A percentile compares a stretch with the other conserved stretches of the same genome.
Evolutionary conservation across 768 basidiomycete species (phyloP).

Genomic region (Steccherinum ochraceum): DNA sequence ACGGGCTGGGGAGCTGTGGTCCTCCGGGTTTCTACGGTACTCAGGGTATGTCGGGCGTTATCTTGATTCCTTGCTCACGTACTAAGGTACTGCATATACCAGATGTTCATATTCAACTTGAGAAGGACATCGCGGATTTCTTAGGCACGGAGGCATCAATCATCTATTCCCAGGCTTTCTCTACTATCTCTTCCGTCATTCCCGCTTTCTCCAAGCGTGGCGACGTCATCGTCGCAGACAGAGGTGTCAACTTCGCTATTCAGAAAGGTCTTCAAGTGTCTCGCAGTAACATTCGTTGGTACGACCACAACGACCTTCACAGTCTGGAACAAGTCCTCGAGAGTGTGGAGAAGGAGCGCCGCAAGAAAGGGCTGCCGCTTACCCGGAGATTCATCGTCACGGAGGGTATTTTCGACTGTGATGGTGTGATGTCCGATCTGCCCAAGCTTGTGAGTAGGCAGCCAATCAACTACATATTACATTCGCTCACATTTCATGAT

Average conservation of each 20-base stretch:
- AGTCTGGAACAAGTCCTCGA: conserved; percentile 86
- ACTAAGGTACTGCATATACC: not conserved
- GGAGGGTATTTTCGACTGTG: conserved; percentile 94
- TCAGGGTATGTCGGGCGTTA: conserved; percentile 52
- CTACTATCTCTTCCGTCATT: conserved; percentile 88
- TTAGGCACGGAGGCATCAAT: conserved; percentile 85
- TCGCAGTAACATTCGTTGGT: conserved; percentile 90
- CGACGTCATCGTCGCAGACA: conserved; percentile 96
- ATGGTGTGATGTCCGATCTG: conserved; percentile 87
- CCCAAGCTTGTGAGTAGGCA: conserved; percentile 72
- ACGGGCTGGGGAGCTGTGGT: conserved; percentile 92
- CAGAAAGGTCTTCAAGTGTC: conserved; percentile 95
- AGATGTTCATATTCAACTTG: conserved; percentile 92
- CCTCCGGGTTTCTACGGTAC: conserved; percentile 98
- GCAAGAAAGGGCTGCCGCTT: conserved; percentile 73
- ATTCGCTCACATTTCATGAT: not conserved
- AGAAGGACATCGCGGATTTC: conserved; percentile 86
- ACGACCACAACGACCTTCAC: conserved; percentile 90
- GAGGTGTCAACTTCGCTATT: conserved; percentile 92
- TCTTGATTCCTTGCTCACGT: not conserved
- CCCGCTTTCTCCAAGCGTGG: conserved; percentile 97
- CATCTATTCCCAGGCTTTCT: conserved; percentile 91
- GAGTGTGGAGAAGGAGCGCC: conserved; percentile 79
- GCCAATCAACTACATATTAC: not conserved
- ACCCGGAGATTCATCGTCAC: conserved; percentile 94